phyloP scores from a whole-genome alignment of 2,329 filamentous ascomycete species.

The Trichoderma sp. region DNA sequence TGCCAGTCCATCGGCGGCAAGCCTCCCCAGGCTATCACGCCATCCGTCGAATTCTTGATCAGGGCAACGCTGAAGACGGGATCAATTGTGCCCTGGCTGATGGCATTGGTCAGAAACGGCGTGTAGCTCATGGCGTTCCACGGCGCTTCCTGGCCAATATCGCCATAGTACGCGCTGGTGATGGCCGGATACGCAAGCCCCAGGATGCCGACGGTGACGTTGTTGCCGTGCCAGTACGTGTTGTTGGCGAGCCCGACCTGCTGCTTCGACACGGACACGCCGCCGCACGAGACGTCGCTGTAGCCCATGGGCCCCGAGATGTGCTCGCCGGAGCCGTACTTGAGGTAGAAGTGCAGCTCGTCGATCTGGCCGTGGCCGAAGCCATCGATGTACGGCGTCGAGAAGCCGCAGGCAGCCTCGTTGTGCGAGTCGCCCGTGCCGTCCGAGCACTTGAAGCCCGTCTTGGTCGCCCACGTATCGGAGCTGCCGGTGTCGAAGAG shows the following conservation, averaged over 20 bases:
- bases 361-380: slow-evolving; percentile 48
- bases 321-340: slow-evolving; percentile 54
- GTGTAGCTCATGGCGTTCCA: slow-evolving; percentile 50
- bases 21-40: slow-evolving; percentile 53
- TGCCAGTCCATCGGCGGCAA: slow-evolving; percentile 46
- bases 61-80: slow-evolving; percentile 55
- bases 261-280: slow-evolving; percentile 50
- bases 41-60: slow-evolving; percentile 50
- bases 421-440: slow-evolving; percentile 39
- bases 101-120: slow-evolving; percentile 54
- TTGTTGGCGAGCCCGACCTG: slow-evolving; percentile 54
- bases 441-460: slow-evolving; percentile 49
- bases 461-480: slow-evolving; percentile 54
- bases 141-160: slow-evolving; percentile 43
- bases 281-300: slow-evolving; percentile 52
- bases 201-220: slow-evolving; percentile 55
- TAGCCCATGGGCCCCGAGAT: slow-evolving; percentile 53
- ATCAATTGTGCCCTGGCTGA: slow-evolving; percentile 50
- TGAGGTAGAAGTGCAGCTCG: slow-evolving; percentile 51
- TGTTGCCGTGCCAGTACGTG: slow-evolving; percentile 57
- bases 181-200: slow-evolving; percentile 56
- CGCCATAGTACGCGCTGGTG: slow-evolving; percentile 53
- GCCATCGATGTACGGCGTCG: slow-evolving; percentile 43
- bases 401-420: slow-evolving; percentile 47
- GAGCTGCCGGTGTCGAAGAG: slow-evolving; percentile 57